phyloP scores from a whole-genome alignment of 2,329 filamentous ascomycete genomes.

The Fusarium nanum region DNA sequence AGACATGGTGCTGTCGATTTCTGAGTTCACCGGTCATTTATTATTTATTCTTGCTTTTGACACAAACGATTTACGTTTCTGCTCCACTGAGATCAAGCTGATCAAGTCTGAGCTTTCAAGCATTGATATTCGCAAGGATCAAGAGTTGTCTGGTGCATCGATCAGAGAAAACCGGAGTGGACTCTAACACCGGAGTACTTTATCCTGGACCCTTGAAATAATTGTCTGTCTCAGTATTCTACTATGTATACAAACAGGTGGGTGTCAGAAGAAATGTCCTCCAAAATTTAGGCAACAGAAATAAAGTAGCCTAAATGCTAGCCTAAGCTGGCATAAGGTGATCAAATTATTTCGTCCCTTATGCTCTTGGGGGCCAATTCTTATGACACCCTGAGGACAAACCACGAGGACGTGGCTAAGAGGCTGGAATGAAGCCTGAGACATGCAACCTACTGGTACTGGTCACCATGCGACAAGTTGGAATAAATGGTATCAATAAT shows the following conservation, averaged over 20 bases:
- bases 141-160: neutral
- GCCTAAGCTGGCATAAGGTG: no score
- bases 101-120: neutral
- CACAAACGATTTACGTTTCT: neutral
- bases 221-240: neutral
- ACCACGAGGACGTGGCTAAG: neutral
- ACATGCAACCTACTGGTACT: constrained; percentile 5
- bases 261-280: no score
- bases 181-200: neutral
- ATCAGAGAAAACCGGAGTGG: neutral
- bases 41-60: neutral
- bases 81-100: neutral
- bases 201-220: constrained; percentile 7
- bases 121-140: constrained; percentile 5
- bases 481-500: neutral
- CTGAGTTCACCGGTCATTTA: neutral
- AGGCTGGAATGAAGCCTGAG: constrained; percentile 27
- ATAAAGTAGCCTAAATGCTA: no score
- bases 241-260: no score
- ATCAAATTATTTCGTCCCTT: no score
- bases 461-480: neutral
- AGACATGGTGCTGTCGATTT: neutral
- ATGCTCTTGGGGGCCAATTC: no score
- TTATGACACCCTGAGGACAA: no score
- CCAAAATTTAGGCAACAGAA: no score